Percentiles rank a stretch among this genome's conserved stretches.
These are phyloP conservation scores for Cryptomeria japonica DNA, from an alignment of 75 land plant genomes.

Conservation along the genomic window DNA sequence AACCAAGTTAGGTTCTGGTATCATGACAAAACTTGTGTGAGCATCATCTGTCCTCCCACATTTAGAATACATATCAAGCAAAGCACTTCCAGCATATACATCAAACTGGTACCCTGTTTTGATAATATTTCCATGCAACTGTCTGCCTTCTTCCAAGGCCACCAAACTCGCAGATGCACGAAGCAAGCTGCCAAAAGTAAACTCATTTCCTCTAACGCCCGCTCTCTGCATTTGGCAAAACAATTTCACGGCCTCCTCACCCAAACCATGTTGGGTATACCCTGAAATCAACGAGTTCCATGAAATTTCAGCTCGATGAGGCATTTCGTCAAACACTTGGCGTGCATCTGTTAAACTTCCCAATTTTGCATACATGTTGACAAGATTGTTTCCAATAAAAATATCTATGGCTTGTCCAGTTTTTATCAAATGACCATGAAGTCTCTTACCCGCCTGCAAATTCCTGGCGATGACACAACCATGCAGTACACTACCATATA, in stretches of 20 bases:
- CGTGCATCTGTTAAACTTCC: constrained; percentile 16
- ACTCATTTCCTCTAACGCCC: constrained; percentile 18
- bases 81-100: constrained; percentile 20
- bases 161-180: constrained; percentile 21
- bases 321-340: constrained; percentile 31
- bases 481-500: constrained; percentile 20
- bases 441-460: constrained; percentile 23
- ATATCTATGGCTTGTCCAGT: constrained; percentile 1
- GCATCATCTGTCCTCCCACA: constrained; percentile 32
- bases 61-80: constrained; percentile 49
- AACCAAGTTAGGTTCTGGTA: constrained; percentile 1
- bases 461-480: constrained; percentile 24
- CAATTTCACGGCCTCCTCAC: constrained; percentile 13
- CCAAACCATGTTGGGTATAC: constrained; percentile 18
- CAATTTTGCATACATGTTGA: constrained; percentile 29
- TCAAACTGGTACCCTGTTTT: constrained; percentile 18
- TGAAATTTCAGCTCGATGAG: constrained; percentile 17
- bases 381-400: constrained; percentile 25
- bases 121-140: constrained; percentile 20
- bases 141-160: constrained; percentile 22
- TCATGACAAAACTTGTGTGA: constrained; percentile 15
- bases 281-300: constrained; percentile 42
- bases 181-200: constrained; percentile 25
- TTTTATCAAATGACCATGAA: constrained; percentile 23
- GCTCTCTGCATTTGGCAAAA: constrained; percentile 7